These are phyloP conservation scores for Cystoderma amianthinum DNA, from an alignment of 768 basidiomycete species.

Conservation along the genomic window DNA sequence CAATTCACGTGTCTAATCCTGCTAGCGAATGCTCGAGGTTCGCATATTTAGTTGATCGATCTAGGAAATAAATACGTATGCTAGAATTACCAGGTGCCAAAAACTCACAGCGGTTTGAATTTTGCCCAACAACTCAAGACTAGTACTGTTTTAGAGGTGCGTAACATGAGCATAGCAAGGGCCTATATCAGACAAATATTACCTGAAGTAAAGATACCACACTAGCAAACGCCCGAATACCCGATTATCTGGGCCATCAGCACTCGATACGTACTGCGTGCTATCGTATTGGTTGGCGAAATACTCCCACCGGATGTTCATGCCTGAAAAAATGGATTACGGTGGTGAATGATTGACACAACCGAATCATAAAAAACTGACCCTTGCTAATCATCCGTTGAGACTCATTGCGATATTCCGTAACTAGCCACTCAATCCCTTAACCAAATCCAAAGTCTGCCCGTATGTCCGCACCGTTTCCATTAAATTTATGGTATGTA, in stretches of 20 bases:
- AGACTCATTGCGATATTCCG: conserved; percentile 88
- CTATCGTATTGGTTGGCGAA: conserved; percentile 94
- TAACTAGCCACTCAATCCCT: conserved; percentile 90
- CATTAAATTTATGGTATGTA: conserved; percentile 96
- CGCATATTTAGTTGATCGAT: conserved; percentile 94
- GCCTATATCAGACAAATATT: conserved; percentile 3
- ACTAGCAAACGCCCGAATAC: conserved; percentile 92
- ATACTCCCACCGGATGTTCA: conserved; percentile 95
- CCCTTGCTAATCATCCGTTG: conserved; percentile 92
- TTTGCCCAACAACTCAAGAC: conserved; percentile 65
- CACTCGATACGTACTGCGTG: conserved; percentile 60
- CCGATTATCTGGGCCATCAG: conserved; percentile 78
- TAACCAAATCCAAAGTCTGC: conserved; percentile 89
- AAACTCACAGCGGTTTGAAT: conserved; percentile 77
- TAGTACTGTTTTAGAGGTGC: conserved; percentile 71
- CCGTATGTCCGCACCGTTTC: conserved; percentile 98
- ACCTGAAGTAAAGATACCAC: conserved; percentile 89
- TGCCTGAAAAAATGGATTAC: conserved; percentile 44
- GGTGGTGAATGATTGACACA: not conserved
- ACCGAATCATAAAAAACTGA: conserved; percentile 19
- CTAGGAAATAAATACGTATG: conserved; percentile 23
- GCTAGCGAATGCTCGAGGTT: conserved; percentile 91
- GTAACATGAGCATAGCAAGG: conserved; percentile 1
- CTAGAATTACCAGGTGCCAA: not conserved
- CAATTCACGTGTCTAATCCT: conserved; percentile 78